Evolutionary conservation across 108 stramenopile genomes (phyloP).

Genomic region (Cyclotella distinguenda): DNA sequence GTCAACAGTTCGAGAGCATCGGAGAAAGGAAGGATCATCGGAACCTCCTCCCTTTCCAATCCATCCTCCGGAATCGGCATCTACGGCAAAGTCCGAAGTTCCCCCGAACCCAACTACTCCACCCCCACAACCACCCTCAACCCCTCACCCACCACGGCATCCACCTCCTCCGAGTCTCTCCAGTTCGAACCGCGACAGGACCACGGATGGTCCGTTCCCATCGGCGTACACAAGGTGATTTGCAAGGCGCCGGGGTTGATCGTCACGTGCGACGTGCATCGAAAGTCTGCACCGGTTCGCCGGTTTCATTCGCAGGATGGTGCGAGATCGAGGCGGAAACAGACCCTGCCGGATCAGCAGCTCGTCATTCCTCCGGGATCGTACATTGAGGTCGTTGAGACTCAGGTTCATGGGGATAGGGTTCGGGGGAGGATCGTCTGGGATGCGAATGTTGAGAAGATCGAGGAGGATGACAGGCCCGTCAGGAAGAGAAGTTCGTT

Average conservation of each 20-base stretch:
- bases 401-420: conserved; percentile 11
- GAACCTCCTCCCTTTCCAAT: no score
- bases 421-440: conserved; percentile 12
- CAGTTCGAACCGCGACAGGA: not conserved
- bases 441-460: conserved; percentile 1
- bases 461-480: not conserved
- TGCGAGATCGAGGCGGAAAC: not conserved
- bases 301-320: not conserved
- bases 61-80: no score
- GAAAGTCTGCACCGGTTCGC: conserved; percentile 12
- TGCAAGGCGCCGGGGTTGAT: conserved; percentile 8
- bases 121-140: not conserved
- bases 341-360: not conserved
- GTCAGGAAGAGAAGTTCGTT: conserved; percentile 2
- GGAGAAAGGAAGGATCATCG: no score
- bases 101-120: not conserved
- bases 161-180: not conserved
- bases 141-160: not conserved
- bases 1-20: no score
- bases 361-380: conserved; percentile 9
- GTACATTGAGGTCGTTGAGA: conserved; percentile 12
- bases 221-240: conserved; percentile 26
- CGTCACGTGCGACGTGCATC: conserved; percentile 11
- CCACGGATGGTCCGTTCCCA: conserved; percentile 22
- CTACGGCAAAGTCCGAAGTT: no score